A percentile compares a stretch with the other conserved stretches of the same genome.
Conservation (phyloP, 2,329 filamentous ascomycete species). For the Aureobasidium subglaciale region DNA sequence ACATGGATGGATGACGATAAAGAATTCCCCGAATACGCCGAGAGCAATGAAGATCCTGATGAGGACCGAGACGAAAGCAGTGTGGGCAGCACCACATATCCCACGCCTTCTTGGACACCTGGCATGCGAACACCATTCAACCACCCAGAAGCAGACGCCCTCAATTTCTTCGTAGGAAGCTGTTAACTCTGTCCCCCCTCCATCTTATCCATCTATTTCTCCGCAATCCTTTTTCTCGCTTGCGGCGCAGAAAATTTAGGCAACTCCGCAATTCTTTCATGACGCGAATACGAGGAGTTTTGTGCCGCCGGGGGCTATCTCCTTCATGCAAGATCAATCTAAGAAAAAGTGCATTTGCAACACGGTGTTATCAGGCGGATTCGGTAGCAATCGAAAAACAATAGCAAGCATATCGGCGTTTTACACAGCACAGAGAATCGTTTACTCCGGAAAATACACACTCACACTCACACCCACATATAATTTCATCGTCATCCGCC, state of each 20-base stretch:
- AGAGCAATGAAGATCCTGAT: conserved; percentile 18
- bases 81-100: conserved; percentile 8
- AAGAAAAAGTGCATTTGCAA: conserved; percentile 9
- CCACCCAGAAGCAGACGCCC: conserved; percentile 16
- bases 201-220: no score
- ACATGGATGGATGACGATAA: conserved; percentile 73
- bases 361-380: not conserved
- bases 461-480: no score
- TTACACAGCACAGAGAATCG: conserved; percentile 1
- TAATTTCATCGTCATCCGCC: no score
- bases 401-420: not conserved
- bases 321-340: not conserved
- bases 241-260: not conserved
- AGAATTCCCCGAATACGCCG: conserved; percentile 17
- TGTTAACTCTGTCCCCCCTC: not conserved
- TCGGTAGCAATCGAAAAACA: not conserved
- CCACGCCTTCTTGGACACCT: conserved; percentile 16
- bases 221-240: not conserved
- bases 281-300: conserved; percentile 6
- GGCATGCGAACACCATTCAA: conserved; percentile 17
- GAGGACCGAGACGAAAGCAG: conserved; percentile 15
- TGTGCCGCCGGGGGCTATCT: no score
- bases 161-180: conserved; percentile 19
- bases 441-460: not conserved
- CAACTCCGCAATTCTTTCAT: not conserved